Evolutionary conservation across 495 filamentous ascomycete species (phyloP).

Genomic region (Neurospora sp.): DNA sequence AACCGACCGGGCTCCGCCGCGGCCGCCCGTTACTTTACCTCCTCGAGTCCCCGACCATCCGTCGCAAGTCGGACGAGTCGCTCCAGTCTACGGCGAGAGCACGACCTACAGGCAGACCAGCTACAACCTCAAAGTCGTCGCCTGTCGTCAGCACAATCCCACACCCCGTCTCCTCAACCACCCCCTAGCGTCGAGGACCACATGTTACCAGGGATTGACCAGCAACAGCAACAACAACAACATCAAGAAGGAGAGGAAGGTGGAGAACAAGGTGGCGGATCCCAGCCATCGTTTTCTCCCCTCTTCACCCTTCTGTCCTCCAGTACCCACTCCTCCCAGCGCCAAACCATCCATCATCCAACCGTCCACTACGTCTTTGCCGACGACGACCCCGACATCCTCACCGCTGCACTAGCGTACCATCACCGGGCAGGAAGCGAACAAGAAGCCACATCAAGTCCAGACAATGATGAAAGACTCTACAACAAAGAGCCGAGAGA

Average conservation of each 20-base stretch:
- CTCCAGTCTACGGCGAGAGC: slow-evolving; percentile 21
- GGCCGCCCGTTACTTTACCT: slow-evolving; percentile 7
- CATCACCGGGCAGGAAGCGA: slow-evolving; percentile 17
- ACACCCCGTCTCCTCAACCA: slow-evolving; percentile 7
- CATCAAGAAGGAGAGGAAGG: background rate
- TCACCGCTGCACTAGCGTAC: slow-evolving; percentile 42
- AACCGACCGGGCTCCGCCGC: slow-evolving; percentile 19
- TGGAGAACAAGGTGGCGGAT: slow-evolving; percentile 2
- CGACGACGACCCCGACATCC: slow-evolving; percentile 60
- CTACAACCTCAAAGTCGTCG: slow-evolving; percentile 1
- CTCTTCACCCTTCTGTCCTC: slow-evolving; percentile 55
- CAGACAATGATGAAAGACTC: background rate
- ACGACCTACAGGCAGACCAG: slow-evolving; percentile 11
- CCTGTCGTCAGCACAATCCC: slow-evolving; percentile 11
- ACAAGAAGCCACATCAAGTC: slow-evolving; percentile 7
- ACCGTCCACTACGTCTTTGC: slow-evolving; percentile 84
- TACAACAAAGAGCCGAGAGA: slow-evolving; percentile 20
- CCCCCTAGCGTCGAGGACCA: background rate
- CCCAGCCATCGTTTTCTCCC: slow-evolving; percentile 43
- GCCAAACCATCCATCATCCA: slow-evolving; percentile 53
- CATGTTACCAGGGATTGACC: background rate
- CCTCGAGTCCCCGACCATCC: slow-evolving; percentile 19
- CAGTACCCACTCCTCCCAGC: slow-evolving; percentile 22
- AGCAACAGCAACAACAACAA: slow-evolving; percentile 1
- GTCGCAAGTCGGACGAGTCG: slow-evolving; percentile 17